Percentiles rank a stretch among this genome's conserved stretches.
Conservation (phyloP, 225 moss, liverwort and hornwort species). For the Bryoerythrophyllum caledonicum region DNA sequence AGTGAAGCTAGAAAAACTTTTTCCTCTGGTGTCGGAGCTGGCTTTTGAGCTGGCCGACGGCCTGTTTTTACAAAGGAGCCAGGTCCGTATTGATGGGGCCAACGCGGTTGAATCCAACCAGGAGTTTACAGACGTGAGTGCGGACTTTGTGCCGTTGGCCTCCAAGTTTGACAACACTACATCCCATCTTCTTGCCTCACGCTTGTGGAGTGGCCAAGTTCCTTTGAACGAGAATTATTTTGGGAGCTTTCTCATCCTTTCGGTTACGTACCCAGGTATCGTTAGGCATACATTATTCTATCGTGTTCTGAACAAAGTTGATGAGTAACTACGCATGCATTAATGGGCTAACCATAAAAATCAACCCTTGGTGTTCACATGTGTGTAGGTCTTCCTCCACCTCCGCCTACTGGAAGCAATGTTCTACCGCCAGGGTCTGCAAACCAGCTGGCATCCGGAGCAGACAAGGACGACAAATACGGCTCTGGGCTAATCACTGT, state of each 20-base stretch:
- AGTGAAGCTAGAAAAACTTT: constrained; percentile 51
- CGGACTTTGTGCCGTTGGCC: constrained; percentile 60
- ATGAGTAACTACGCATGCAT: not conserved
- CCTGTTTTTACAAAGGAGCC: constrained; percentile 56
- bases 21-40: constrained; percentile 59
- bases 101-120: constrained; percentile 47
- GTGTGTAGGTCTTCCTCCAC: constrained; percentile 45
- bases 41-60: constrained; percentile 62
- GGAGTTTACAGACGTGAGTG: constrained; percentile 58
- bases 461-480: constrained; percentile 25
- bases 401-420: constrained; percentile 39
- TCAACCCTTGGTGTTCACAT: not conserved
- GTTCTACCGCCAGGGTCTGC: constrained; percentile 25
- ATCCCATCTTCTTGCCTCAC: constrained; percentile 68
- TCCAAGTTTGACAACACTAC: constrained; percentile 60
- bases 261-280: constrained; percentile 60
- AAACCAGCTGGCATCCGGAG: constrained; percentile 35
- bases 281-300: not conserved
- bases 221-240: constrained; percentile 58
- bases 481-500: constrained; percentile 50
- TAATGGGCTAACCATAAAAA: not conserved
- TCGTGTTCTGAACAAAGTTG: not conserved
- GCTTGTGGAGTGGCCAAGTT: constrained; percentile 65
- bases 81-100: constrained; percentile 62
- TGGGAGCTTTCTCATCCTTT: constrained; percentile 55